A percentile compares a stretch with the other conserved stretches of the same genome.
These are phyloP conservation scores for Phytophthora chlamydospora DNA, from an alignment of 352 stramenopile species.

Conservation along the genomic window DNA sequence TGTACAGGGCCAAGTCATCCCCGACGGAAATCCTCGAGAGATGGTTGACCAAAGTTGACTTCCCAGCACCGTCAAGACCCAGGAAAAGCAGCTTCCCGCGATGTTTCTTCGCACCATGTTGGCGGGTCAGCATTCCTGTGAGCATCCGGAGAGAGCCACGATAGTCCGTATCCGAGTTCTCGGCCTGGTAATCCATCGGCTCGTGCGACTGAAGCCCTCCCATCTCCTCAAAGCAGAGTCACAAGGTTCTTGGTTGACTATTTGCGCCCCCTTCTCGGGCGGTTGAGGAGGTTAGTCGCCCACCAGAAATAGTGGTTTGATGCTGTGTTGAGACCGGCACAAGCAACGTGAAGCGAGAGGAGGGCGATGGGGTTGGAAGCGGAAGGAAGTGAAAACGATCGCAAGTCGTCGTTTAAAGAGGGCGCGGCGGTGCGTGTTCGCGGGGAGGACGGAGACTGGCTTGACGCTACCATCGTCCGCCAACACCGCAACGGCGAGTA, in stretches of 20 bases:
- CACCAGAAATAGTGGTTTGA: slow-evolving; percentile 30
- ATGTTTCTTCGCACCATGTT: slow-evolving; percentile 43
- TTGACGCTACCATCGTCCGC: slow-evolving; percentile 37
- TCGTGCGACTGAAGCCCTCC: slow-evolving; percentile 53
- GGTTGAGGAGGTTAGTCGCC: slow-evolving; percentile 15
- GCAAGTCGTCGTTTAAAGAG: slow-evolving; percentile 17
- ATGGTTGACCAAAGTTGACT: slow-evolving; percentile 61
- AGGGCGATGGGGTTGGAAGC: slow-evolving; percentile 23
- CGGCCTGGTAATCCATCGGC: slow-evolving; percentile 19
- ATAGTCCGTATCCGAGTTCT: slow-evolving; percentile 24
- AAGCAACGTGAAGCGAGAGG: not conserved
- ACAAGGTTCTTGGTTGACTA: slow-evolving; percentile 16
- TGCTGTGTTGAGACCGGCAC: not conserved
- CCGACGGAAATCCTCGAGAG: slow-evolving; percentile 37
- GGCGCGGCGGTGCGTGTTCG: slow-evolving; percentile 19
- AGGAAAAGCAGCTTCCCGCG: slow-evolving; percentile 54
- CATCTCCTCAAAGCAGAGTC: slow-evolving; percentile 22
- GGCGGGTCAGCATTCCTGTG: slow-evolving; percentile 32
- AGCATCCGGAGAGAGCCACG: slow-evolving; percentile 27
- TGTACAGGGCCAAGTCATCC: slow-evolving; percentile 25
- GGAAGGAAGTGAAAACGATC: slow-evolving; percentile 19
- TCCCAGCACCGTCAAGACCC: slow-evolving; percentile 64
- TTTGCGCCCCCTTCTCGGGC: slow-evolving; percentile 23
- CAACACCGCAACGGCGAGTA: slow-evolving; percentile 46
- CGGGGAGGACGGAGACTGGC: slow-evolving; percentile 21